A percentile compares a stretch with the other conserved stretches of the same genome.
These are phyloP conservation scores for Phytopythium sindhum DNA, from an alignment of 352 stramenopile genomes.

Conservation along the genomic window DNA sequence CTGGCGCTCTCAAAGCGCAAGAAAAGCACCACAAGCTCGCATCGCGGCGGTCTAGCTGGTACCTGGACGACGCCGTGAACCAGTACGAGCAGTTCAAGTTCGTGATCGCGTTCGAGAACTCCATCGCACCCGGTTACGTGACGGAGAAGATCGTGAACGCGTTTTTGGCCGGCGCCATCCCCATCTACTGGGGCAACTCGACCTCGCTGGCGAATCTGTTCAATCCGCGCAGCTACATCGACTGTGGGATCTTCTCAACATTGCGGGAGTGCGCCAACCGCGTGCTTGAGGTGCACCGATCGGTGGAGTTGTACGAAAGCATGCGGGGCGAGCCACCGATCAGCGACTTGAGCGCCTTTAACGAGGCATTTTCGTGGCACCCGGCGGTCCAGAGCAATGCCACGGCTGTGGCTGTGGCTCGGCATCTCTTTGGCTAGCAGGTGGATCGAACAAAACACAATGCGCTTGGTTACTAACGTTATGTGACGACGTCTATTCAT, in stretches of 20 bases:
- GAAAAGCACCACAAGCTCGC: constrained; percentile 1
- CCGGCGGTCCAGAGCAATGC: constrained; percentile 21
- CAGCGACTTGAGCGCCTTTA: constrained; percentile 26
- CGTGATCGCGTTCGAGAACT: constrained; percentile 71
- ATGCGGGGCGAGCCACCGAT: constrained; percentile 32
- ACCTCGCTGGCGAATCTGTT: constrained; percentile 32
- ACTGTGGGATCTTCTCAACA: constrained; percentile 37
- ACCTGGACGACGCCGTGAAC: constrained; percentile 34
- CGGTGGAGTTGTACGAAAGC: constrained; percentile 24
- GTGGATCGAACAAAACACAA: not conserved
- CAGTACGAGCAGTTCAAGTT: constrained; percentile 51
- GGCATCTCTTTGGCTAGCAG: not conserved
- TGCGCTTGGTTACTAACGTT: not conserved
- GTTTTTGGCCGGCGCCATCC: constrained; percentile 51
- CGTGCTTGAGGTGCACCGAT: constrained; percentile 38
- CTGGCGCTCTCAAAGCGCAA: constrained; percentile 11
- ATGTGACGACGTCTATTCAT: not conserved
- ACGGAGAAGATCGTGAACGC: constrained; percentile 67
- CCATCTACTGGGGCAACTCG: constrained; percentile 57
- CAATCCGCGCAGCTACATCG: constrained; percentile 48
- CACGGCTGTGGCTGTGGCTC: not conserved
- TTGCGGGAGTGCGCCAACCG: constrained; percentile 30
- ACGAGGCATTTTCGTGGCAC: constrained; percentile 42
- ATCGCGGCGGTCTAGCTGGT: constrained; percentile 18
- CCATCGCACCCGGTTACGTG: constrained; percentile 36